Evolutionary conservation across 2,329 filamentous ascomycete species (phyloP), one percentile per base, ranked within the genome.

Genomic region (Aspergillus versicolor): DNA sequence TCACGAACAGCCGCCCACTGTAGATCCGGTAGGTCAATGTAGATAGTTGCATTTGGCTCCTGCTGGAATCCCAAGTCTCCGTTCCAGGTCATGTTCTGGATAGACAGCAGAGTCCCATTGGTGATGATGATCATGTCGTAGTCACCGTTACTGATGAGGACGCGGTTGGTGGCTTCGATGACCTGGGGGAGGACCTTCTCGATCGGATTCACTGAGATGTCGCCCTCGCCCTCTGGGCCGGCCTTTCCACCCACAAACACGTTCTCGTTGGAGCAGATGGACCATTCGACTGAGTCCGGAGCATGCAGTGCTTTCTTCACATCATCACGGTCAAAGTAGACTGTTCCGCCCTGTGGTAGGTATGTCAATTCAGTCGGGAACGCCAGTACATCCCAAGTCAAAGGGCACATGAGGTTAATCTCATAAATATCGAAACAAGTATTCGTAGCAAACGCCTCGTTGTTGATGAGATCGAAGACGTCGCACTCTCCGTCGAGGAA

Each of bases 61-160:
- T 73, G 68, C 66, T 87, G 84, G 79, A 94, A 93, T 0, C 90
- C 90, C 45, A 89, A 83, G 53, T 81, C 71, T 12, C 89, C 89
- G 56, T 85, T 85, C 86, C 87, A 93, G 0, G 89, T 92, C 86
- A 93, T 91, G 77, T 92, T 92, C 69, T 94, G 90, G 61, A 93
- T 87, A 3, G 83, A 81, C 7, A 92, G 76, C 2, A 93, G 78
- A 0, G 88, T 90, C 9, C 89, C 89, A 70, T 89, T 88, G 65
- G 82, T 81, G 21, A 88, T 77, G 19, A 91, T 80, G 58, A 90
- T 81, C 70, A 83, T 89, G 74, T 92, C 90, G n/a, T 88, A 82
- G 47, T 83, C 77, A 19, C 89, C 90, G 67, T 93, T 89, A 7
- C 81, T 86, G 67, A 94, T 87, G 63, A 95, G 82, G 8, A 90